Conservation (phyloP, 2,329 filamentous ascomycete species). For the Graphilbum sp. region DNA sequence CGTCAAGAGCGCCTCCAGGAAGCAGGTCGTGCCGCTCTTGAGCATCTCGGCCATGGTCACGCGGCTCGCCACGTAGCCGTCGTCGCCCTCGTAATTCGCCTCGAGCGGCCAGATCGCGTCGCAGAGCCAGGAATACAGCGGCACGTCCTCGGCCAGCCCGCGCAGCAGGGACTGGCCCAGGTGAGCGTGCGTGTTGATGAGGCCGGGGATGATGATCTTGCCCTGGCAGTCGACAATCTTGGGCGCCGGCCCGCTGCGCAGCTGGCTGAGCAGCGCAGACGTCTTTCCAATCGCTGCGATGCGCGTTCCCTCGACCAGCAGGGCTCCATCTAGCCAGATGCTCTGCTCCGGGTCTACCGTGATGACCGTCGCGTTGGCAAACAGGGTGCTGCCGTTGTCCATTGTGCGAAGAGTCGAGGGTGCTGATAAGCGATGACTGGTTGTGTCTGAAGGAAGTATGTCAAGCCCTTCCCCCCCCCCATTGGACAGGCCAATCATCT, state of each 20-base stretch:
- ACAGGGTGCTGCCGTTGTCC: conserved; percentile 15
- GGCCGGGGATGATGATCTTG: conserved; percentile 29
- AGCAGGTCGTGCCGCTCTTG: conserved; percentile 31
- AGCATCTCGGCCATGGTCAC: conserved; percentile 34
- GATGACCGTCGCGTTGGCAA: conserved; percentile 32
- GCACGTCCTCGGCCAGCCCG: conserved; percentile 30
- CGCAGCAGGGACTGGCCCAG: conserved; percentile 30
- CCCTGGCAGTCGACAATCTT: conserved; percentile 18
- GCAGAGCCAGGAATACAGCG: conserved; percentile 32
- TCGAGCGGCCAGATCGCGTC: conserved; percentile 28
- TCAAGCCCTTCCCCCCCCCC: too few species aligned
- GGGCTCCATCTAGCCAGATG: conserved; percentile 28
- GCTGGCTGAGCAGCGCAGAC: conserved; percentile 22
- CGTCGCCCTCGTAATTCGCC: conserved; percentile 13
- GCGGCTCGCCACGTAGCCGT: conserved; percentile 30
- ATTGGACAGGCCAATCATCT: too few species aligned
- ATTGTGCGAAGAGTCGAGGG: background rate
- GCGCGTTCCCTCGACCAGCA: conserved; percentile 21
- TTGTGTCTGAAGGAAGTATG: too few species aligned
- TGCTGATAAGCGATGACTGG: background rate
- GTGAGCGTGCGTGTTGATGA: conserved; percentile 34
- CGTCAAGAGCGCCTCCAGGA: conserved; percentile 32
- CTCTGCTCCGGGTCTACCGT: conserved; percentile 28
- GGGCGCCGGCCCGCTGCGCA: conserved; percentile 10
- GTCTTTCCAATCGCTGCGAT: conserved; percentile 14